Evolutionary conservation across 2,329 filamentous ascomycete genomes (phyloP).

Genomic region (Microdochium bolleyi): DNA sequence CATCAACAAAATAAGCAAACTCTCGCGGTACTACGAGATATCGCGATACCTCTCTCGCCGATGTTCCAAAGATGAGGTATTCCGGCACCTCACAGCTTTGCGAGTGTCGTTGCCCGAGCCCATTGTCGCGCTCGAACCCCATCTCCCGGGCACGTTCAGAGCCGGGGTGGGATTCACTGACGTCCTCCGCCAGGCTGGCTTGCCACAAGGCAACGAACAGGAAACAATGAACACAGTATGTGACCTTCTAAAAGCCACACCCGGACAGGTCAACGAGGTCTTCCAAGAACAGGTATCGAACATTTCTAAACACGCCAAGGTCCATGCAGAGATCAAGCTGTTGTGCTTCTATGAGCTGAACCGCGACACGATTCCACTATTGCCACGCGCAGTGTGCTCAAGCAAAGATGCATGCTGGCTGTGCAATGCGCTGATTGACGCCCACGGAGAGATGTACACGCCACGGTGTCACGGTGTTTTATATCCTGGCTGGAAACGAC

Average conservation of each 20-base stretch:
- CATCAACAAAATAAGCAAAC: constrained; percentile 23
- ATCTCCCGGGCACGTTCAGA: too few species aligned
- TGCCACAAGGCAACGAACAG: too few species aligned
- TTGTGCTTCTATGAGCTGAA: constrained; percentile 30
- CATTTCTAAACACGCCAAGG: constrained; percentile 18
- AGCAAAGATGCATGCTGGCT: constrained; percentile 44
- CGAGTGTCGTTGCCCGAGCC: constrained; percentile 16
- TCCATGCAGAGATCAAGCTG: constrained; percentile 44
- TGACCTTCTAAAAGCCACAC: constrained; percentile 2
- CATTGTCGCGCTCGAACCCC: constrained; percentile 14
- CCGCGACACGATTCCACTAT: constrained; percentile 5
- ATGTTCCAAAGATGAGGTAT: constrained; percentile 20
- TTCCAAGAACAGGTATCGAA: constrained; percentile 6
- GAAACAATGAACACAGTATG: not conserved
- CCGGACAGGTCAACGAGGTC: constrained; percentile 3
- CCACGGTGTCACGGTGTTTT: constrained; percentile 33
- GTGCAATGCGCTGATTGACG: constrained; percentile 36
- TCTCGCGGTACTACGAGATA: constrained; percentile 26
- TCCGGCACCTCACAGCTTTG: constrained; percentile 18
- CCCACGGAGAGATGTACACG: constrained; percentile 30
- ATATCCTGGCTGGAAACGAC: constrained; percentile 36
- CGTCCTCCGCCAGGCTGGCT: too few species aligned
- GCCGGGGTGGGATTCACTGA: too few species aligned
- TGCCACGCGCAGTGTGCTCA: constrained; percentile 35
- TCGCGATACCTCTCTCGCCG: constrained; percentile 25